Evolutionary conservation across 2,329 filamentous ascomycete genomes (phyloP).

Genomic region (Stachybotrys echinatus): DNA sequence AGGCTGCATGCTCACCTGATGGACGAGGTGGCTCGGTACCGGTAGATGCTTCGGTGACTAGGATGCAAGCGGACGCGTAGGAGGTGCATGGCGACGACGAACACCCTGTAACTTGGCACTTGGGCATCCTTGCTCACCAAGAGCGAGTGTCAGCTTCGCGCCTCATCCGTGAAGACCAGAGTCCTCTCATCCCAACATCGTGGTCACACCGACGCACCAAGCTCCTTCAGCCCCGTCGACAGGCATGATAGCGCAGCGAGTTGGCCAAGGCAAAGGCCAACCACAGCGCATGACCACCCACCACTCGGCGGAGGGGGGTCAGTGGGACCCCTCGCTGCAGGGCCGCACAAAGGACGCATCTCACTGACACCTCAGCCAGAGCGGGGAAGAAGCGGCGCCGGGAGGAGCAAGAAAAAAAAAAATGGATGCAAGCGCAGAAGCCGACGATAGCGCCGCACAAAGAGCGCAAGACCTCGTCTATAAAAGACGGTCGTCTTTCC

Average conservation of each 20-base stretch:
- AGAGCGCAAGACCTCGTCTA: constrained; percentile 9
- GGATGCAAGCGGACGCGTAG: no score
- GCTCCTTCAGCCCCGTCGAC: neutral
- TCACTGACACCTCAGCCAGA: no score
- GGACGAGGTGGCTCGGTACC: neutral
- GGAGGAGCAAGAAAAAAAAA: neutral
- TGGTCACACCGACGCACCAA: neutral
- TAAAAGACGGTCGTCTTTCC: constrained; percentile 18
- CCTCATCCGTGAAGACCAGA: no score
- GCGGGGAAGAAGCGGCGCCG: no score
- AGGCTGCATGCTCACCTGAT: neutral
- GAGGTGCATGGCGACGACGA: no score
- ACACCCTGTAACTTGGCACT: no score
- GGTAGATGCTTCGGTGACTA: neutral
- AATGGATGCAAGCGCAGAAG: neutral
- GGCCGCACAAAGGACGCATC: neutral
- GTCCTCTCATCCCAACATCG: neutral
- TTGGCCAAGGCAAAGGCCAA: neutral
- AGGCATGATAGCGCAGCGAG: neutral
- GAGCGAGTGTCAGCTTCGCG: no score
- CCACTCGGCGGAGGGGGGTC: neutral
- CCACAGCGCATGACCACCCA: neutral
- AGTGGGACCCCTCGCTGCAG: neutral
- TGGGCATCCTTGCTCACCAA: no score
- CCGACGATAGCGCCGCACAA: neutral